Percentiles rank a stretch among this genome's conserved stretches.
Evolutionary conservation across 768 basidiomycete species (phyloP).

Genomic region (Mycena galopus): DNA sequence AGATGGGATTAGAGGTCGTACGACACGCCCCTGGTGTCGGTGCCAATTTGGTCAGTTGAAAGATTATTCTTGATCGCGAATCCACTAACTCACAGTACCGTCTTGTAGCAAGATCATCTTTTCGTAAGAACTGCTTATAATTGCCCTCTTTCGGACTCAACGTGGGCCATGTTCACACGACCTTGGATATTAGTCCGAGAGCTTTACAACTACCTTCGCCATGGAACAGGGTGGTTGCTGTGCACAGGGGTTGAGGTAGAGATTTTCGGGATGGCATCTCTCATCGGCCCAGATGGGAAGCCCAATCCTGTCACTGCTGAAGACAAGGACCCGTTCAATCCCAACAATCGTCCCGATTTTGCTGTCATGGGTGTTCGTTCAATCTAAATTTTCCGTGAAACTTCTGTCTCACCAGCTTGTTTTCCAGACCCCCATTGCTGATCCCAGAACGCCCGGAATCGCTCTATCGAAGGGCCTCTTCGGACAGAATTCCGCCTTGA

Average conservation of each 20-base stretch:
- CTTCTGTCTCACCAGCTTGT: background rate
- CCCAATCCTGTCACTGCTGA: background rate
- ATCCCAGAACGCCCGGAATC: slow-evolving; percentile 3
- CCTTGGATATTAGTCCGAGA: slow-evolving; percentile 6
- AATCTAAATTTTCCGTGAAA: background rate
- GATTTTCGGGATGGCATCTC: slow-evolving; percentile 12
- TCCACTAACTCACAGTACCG: background rate
- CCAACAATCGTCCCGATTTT: slow-evolving; percentile 19
- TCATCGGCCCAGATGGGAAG: slow-evolving; percentile 3
- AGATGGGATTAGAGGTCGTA: slow-evolving; percentile 17
- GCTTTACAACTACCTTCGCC: slow-evolving; percentile 13
- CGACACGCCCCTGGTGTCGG: slow-evolving; percentile 11
- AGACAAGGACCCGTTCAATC: slow-evolving; percentile 9
- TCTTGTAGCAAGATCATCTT: slow-evolving; percentile 21
- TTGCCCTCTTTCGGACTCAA: slow-evolving; percentile 20
- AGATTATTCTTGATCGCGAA: background rate
- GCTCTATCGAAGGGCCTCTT: slow-evolving; percentile 18
- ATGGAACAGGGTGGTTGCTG: background rate
- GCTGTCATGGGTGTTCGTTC: slow-evolving; percentile 1
- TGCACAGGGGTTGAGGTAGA: background rate
- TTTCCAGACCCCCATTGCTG: slow-evolving; percentile 6
- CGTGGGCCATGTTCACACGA: slow-evolving; percentile 16
- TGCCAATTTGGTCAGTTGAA: slow-evolving; percentile 10
- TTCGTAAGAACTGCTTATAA: slow-evolving; percentile 6
- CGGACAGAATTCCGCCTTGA: slow-evolving; percentile 12